Evolutionary conservation across 805 yeast species (phyloP), one percentile per base, ranked within the genome.

Genomic region (Danielozyma ontarioensis): DNA sequence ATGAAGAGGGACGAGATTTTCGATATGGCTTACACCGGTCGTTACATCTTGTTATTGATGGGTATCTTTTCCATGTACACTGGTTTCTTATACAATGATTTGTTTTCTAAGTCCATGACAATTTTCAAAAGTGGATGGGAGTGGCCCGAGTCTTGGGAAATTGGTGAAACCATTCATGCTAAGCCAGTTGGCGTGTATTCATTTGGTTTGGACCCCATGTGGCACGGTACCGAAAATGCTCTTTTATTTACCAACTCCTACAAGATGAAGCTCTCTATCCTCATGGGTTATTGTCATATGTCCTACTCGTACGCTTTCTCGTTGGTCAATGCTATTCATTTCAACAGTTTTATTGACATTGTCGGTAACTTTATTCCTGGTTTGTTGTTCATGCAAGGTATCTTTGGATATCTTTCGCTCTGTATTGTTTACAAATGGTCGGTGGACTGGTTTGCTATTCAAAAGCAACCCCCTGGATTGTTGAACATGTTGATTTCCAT

Each of bases 151-250:
- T 76, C 76, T 30, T 64, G 57, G 33, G 58, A 53, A 32, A 44
- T 44, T 18, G 51, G 41, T n/a, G 48, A 51, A 26, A 45, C 66
- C 3, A 53, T 80, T 22, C 52, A 55, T 23, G 87, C 78, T 4
- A 55, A 55, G 6, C 25, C 41, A 12, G 57, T 57, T 3, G 79
- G 78, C 17, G 70, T 70, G 7, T 81, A 81, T 46, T 62, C 76
- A 17, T 57, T 79, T 36, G 89, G 89, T 36, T 54, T 81, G 31
- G 89, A 82, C 58, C 74, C 77, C 57, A 77, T 74, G 12, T 82
- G 89, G 89, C 89, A 82, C 51, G 87, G 87, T n/a, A 62, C 87
- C 21, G 89, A 82, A 39, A 82, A 81, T 50, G 78, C 76, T 21
- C 60, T 82, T 35, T 55, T 82, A 32, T 82, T 82, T 53, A 65